A percentile compares a stretch with the other conserved stretches of the same genome.
phyloP scores from a whole-genome alignment of 2,329 filamentous ascomycete species.

The Trichoderma sp. region DNA sequence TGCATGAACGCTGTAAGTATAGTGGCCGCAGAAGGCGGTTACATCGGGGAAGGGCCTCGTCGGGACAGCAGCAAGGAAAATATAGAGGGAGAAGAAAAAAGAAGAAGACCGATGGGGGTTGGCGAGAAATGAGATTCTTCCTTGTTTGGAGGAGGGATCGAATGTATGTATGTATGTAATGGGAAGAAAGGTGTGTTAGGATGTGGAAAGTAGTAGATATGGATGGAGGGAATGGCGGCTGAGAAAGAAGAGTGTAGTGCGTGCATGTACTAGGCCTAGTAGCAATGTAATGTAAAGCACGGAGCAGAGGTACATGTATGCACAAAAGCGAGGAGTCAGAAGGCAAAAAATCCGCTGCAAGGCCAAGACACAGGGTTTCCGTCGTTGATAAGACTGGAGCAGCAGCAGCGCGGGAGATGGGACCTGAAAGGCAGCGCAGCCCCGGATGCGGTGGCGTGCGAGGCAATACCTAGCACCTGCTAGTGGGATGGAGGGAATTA shows the following conservation, averaged over 20 bases:
- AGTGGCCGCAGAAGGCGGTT: conserved; percentile 13
- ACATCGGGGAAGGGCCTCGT: neutral
- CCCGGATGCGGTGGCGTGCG: conserved; percentile 15
- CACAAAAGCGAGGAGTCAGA: neutral
- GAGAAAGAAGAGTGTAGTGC: neutral
- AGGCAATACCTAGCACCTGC: neutral
- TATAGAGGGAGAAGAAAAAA: neutral
- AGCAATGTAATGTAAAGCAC: neutral
- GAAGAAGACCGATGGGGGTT: too few relatives aligned
- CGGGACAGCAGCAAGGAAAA: neutral
- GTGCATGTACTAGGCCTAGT: neutral
- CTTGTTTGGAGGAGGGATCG: neutral
- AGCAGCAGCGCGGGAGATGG: neutral
- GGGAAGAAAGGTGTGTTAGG: neutral
- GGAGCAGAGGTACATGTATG: neutral
- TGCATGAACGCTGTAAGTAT: conserved; percentile 21
- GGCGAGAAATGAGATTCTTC: neutral
- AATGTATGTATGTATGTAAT: neutral
- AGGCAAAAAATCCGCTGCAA: neutral
- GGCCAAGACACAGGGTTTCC: neutral
- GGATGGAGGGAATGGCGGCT: neutral
- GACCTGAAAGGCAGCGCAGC: conserved; percentile 11
- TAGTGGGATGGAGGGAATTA: neutral
- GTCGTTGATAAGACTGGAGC: neutral
- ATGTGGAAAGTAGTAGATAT: neutral